Percentiles rank a stretch among this genome's conserved stretches.
Evolutionary conservation across 495 filamentous ascomycete genomes (phyloP).

Genomic region (Daldinia caldariorum): DNA sequence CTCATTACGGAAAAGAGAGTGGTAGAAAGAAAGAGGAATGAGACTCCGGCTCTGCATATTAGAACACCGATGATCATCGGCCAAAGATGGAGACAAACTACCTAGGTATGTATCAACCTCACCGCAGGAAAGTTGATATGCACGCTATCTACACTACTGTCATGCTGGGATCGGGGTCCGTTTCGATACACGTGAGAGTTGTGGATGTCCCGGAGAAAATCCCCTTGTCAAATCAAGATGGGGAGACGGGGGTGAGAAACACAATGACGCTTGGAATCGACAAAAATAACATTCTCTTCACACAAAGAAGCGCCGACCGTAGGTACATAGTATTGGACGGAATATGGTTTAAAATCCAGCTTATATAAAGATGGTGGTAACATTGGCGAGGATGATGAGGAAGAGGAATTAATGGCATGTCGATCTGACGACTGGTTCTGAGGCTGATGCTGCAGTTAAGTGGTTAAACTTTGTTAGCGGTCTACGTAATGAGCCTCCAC

Average conservation of each 20-base stretch:
- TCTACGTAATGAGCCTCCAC: conserved; percentile 30
- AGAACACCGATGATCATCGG: conserved; percentile 29
- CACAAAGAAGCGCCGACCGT: conserved; percentile 8
- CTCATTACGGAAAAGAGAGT: conserved; percentile 26
- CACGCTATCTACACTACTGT: conserved; percentile 39
- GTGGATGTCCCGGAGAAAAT: conserved; percentile 27
- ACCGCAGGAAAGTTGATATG: conserved; percentile 44
- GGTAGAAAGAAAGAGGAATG: conserved; percentile 25
- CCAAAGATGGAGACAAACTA: conserved; percentile 28
- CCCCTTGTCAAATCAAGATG: conserved; percentile 29
- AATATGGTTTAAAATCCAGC: not conserved
- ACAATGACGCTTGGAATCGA: conserved; percentile 19
- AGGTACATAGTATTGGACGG: not conserved
- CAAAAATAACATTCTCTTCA: conserved; percentile 33
- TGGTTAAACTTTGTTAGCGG: conserved; percentile 13
- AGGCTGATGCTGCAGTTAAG: conserved; percentile 4
- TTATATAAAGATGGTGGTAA: conserved; percentile 7
- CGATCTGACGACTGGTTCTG: conserved; percentile 34
- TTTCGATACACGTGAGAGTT: conserved; percentile 29
- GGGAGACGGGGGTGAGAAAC: conserved; percentile 17
- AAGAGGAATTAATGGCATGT: conserved; percentile 31
- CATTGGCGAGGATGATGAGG: not conserved
- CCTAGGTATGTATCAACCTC: conserved; percentile 41
- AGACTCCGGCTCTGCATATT: conserved; percentile 12
- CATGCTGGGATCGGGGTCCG: conserved; percentile 33